Conservation (phyloP, 2,329 filamentous ascomycete species). For the Colletotrichum somersetense region DNA sequence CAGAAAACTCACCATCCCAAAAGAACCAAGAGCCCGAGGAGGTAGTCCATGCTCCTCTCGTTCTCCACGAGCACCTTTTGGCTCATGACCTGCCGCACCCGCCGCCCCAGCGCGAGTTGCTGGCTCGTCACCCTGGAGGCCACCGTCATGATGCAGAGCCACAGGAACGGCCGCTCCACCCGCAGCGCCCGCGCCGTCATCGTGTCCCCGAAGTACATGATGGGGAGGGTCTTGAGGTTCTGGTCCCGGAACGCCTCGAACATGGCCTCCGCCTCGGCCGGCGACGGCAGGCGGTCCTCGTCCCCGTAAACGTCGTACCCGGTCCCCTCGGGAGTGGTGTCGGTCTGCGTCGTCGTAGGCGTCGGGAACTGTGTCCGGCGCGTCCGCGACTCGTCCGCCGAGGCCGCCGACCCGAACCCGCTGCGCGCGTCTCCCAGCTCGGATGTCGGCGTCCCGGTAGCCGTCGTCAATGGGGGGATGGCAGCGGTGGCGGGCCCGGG, state of each 20-base stretch:
- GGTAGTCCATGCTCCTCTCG: constrained; percentile 47
- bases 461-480: neutral
- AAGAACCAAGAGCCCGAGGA: constrained; percentile 48
- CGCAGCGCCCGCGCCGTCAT: constrained; percentile 46
- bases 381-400: neutral
- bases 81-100: constrained; percentile 46
- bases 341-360: constrained; percentile 29
- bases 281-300: constrained; percentile 23
- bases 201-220: constrained; percentile 44
- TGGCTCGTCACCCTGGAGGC: constrained; percentile 43
- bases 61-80: constrained; percentile 45
- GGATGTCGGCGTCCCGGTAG: neutral
- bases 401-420: neutral
- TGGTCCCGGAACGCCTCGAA: constrained; percentile 44
- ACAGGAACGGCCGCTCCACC: constrained; percentile 52
- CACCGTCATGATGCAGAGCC: constrained; percentile 54
- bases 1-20: constrained; percentile 45
- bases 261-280: constrained; percentile 36
- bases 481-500: neutral
- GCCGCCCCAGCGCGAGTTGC: constrained; percentile 45
- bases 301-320: constrained; percentile 14
- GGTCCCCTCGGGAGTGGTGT: constrained; percentile 26
- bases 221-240: constrained; percentile 49
- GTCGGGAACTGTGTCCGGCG: constrained; percentile 25
- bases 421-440: neutral